Evolutionary conservation across 2,329 filamentous ascomycete genomes (phyloP), one percentile per base, ranked within the genome.

Genomic region (Chaetomiaceae sp.): DNA sequence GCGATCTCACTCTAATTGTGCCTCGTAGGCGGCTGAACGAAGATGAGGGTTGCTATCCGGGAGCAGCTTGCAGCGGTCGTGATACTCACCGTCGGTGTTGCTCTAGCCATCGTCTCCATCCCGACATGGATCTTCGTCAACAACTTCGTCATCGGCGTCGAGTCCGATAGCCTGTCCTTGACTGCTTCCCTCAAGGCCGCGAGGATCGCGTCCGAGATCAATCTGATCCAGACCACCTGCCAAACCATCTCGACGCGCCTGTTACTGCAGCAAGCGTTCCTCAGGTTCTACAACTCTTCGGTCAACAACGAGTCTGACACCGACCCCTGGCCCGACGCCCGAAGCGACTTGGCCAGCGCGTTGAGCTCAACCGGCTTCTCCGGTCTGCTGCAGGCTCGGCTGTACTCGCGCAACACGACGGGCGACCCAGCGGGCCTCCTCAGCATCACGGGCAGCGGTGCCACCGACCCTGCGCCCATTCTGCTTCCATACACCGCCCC

Each of bases 101-200:
- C 84, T 44, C 76, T 95, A 51, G 80, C 84, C 45, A 81, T 95
- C 51, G 76, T 95, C 51, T 81, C 88, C 14, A 78, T 95, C 52
- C 87, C 89, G 58, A 86, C 83, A 63, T 79, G 75, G 75, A 64
- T 79, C 47, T 79, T 72, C 53, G 75, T 79, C 58, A 72, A 78
- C 56, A 62, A 66, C 50, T 78, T 77, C 57, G 75, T 79, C 51
- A 54, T 69, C 54, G 60, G 66, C 42, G 71, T 80, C 55, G 70
- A 75, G 61, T 67, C 78, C 11, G 73, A 78, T 42, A 78, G 83
- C 42, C 78, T 96, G 38, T 71, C 81, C 20, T 73, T 95, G 51
- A 88, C 88, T 1, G 90, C 90, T 6, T 89, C 86, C 3, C 80
- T 95, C 61, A 95, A 95, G 65, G 84, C 89, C 17, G 82, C 86